Base-by-base conservation (phyloP, 768 basidiomycete species). In the Calocera cornea region DNA sequence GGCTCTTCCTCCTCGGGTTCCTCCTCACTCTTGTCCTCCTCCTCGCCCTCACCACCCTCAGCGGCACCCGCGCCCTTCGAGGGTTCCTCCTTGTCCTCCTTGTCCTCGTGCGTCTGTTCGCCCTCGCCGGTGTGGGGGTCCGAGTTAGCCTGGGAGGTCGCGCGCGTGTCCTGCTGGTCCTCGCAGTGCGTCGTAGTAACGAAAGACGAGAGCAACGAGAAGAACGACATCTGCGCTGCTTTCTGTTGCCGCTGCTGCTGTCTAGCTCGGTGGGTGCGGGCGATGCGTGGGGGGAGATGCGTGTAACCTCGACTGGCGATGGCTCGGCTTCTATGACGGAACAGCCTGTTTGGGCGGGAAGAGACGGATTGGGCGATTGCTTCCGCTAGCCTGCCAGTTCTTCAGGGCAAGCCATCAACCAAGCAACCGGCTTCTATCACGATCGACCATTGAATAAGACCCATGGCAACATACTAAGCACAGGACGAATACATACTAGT, bases 301-400 rank as follows among this genome's bases (percentile, higher is more conserved):
- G n/a, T n/a, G n/a, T n/a, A n/a, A n/a, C n/a, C n/a, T n/a, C 24
- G 31, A 33, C 11, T 10, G 31, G 54, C 7, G 24, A 60, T 33
- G 22, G 31, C 19, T 11, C 19, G 10, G 54, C 11, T 60, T 60
- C 54, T 60, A 60, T 60, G 54, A 60, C 54, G 54, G 54, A 60
- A 60, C 5, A 60, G 54, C 31, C 22, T 33, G 54, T 27, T 60
- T 22, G 44, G 31, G 31, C 54, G 54, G 54, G 54, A 60, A 60
- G 54, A 60, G 54, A 60, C 54, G 54, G 54, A 60, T 60, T 60
- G 27, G 54, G 54, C 31, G 54, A 29, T 60, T 60, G 54, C 54
- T 60, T 60, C 54, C 54, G 54, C 54, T 27, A 2, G 19, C 11
- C 54, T 5, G 5, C 27, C 31, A 5, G 54, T 60, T 60, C 54